phyloP scores from a whole-genome alignment of 2,329 filamentous ascomycete species.

The Mollisia scopiformis region DNA sequence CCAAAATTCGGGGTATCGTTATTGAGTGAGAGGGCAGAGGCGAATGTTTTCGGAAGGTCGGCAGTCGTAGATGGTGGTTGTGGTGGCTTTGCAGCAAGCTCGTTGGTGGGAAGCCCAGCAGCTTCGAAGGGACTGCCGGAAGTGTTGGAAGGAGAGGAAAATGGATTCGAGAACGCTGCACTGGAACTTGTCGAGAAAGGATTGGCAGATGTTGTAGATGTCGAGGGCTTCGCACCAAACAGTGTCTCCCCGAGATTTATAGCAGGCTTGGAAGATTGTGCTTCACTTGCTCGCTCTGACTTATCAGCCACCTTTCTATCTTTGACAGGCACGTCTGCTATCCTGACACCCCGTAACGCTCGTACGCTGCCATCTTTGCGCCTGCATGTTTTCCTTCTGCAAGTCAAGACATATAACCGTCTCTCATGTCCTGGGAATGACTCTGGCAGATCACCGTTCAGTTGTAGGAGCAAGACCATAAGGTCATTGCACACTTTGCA shows the following conservation, averaged over 20 bases:
- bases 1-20: constrained; percentile 43
- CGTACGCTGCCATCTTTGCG: constrained; percentile 83
- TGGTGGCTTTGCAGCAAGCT: constrained; percentile 46
- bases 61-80: constrained; percentile 36
- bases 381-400: constrained; percentile 76
- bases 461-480: constrained; percentile 84
- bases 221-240: constrained; percentile 64
- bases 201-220: constrained; percentile 49
- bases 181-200: constrained; percentile 57
- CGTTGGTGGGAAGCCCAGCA: constrained; percentile 21
- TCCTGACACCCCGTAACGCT: constrained; percentile 69
- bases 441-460: constrained; percentile 88
- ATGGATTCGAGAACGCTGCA: constrained; percentile 57
- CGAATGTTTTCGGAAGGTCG: constrained; percentile 64
- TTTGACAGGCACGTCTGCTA: constrained; percentile 32
- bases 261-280: constrained; percentile 24
- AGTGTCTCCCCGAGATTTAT: constrained; percentile 65
- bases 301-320: constrained; percentile 38
- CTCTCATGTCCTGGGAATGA: constrained; percentile 86
- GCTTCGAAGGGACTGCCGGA: constrained; percentile 50
- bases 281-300: constrained; percentile 30
- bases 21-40: constrained; percentile 78
- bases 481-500: constrained; percentile 86
- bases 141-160: constrained; percentile 50
- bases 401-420: constrained; percentile 84